Base-by-base conservation (phyloP, 495 filamentous ascomycete genomes). In the Parachaetomium inaequale region DNA sequence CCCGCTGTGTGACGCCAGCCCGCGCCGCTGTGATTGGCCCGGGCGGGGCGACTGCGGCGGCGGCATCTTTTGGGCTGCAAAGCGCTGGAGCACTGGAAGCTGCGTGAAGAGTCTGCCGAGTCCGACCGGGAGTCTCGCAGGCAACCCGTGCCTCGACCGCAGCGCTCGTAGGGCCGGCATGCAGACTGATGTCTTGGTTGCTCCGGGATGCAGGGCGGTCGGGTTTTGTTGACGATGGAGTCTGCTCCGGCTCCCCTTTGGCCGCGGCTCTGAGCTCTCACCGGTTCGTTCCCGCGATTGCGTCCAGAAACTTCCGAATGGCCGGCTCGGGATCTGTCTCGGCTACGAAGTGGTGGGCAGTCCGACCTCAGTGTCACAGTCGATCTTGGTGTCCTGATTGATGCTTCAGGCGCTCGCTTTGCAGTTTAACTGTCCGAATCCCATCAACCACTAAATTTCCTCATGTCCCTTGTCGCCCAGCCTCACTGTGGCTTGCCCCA, bases 1-100 rank as follows among this genome's bases (percentile, higher is more conserved):
- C 58, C 56, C 47, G 17, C 42, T 52, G 52, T 67, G 68, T 71
- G 72, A 74, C 66, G 72, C 67, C 70, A 71, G 68, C 63, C 58
- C 15, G 50, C 66, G 61, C 38, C 59, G 40, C 53, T 66, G 59
- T 72, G 70, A 75, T 75, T 75, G 73, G 73, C 64, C 60, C 29
- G 55, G 40, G 60, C 68, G 62, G 63, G 59, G 55, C 56, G 38
- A 66, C 26, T 52, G 55, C 40, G 50, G 45, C 32, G 60, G 57
- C 40, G 62, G 51, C 65, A 70, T 68, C 29, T 47, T 70, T 51
- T 64, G 67, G 53, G 43, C 53, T 50, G 58, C 56, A 54, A 52
- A 49, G 31, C n/a, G 50, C 29, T 40, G 59, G 23, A 28, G 49
- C 46, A 43, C 7, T 43, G 5, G 31, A 25, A 55, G 54, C 36